Evolutionary conservation across 495 filamentous ascomycete genomes (phyloP), one percentile per base, ranked within the genome.

Genomic region (Aeminium ludgeri): DNA sequence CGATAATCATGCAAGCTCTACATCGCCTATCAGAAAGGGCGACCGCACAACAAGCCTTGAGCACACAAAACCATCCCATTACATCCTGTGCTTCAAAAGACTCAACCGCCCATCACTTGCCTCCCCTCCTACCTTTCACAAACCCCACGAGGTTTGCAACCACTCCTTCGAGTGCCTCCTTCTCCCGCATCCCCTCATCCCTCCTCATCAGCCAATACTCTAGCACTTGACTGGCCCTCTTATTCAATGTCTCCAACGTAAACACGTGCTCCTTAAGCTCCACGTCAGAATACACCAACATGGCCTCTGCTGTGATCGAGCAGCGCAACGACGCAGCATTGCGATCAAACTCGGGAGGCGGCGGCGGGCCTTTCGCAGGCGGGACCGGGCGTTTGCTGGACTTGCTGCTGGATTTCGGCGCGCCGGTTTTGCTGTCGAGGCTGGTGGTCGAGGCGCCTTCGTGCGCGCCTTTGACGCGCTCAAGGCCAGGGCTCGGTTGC

Each of bases 91-190:
- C 23, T 3, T 25, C 23, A 3, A 25, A 3, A 25, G 23, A 25
- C 3, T 4, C 23, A 8, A 25, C 23, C 23, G 23, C 8, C 23
- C 23, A 3, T 25, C 25, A 46, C 20, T 34, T 36, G 16, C 45
- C 40, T 25, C 8, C 23, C 23, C 45, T 43, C 55, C 89, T 67
- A 55, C 86, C 82, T 60, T 85, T 69, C 7, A 91, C 89, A 65
- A 94, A 89, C 59, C 80, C 89, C 32, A 99, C 89, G 43, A 99
- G 62, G 56, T 95, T 94, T 63, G 95, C 91, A 67, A 99, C 94
- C 7, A 99, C 89, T 0, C 81, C 83, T 54, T 99, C 89, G 65
- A 99, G 95, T 5, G 84, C 83, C 61, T 95, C 87, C 51, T 91
- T 81, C 48, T 99, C 87, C 20, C 80, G 76, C 40, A 91, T 64